Evolutionary conservation across 257 asterid genomes (phyloP), one percentile per base, ranked within the genome.

Genomic region (Paraleonurus japonicus): DNA sequence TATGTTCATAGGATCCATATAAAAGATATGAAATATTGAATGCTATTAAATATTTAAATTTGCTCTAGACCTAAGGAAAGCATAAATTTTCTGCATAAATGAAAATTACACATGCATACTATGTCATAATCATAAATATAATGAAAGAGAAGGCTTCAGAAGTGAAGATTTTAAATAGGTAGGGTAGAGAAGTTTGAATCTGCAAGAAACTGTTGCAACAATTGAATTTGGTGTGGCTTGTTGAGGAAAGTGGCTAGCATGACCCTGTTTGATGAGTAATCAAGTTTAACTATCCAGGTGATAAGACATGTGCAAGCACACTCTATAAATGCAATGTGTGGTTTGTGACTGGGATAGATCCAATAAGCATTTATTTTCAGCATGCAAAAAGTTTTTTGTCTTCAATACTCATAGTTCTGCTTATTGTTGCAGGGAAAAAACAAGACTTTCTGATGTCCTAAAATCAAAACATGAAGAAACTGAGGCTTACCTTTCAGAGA

Each of bases 401-500:
- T 50, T 57, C 37, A 65, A 53, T 69, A 61, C 43, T 48, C 62
- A 51, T 35, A 69, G 22, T 67, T 73, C 67, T 70, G 37, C 74
- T 61, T 53, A 28, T 76, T 74, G 58, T 79, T 80, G 65, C 92
- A 95, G 99, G 96, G 97, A 89, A 50, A 83, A 71, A 72, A 35
- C 83, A 30, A 80, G 78, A 69, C 92, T 92, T 69, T 80, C 92
- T 32, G 96, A 92, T 75, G 78, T 76, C 53, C 70, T 86, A 75
- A 92, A 88, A 81, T 88, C 89, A 71, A 95, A 92, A 82, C 83
- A 86, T 61, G 99, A 95, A 80, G 97, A 95, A 82, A 95, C 92
- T 2, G 99, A 95, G 70, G 94, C 99, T 43, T 95, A 88, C 75
- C 84, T 92, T 65, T 88, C 97, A 63, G 99, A 95, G 89, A 89